Evolutionary conservation across 202 grass and related monocot genomes (phyloP).

Genomic region (Carex sylvatica): DNA sequence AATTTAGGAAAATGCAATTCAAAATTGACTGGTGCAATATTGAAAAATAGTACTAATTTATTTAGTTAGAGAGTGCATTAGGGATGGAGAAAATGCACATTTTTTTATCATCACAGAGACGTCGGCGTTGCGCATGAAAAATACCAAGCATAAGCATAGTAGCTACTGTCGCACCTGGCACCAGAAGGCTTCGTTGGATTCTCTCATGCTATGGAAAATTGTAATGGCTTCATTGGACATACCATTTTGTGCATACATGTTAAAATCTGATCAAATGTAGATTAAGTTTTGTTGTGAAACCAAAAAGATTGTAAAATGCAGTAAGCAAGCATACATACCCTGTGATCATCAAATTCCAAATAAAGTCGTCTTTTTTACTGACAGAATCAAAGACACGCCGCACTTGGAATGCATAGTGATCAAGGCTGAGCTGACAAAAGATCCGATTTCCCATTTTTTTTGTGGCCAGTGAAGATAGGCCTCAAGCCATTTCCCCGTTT

Average conservation of each 20-base stretch:
- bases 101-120: constrained; percentile 72
- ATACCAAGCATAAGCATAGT: constrained; percentile 75
- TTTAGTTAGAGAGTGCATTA: background rate
- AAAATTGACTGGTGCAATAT: background rate
- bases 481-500: no score
- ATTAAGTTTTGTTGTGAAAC: background rate
- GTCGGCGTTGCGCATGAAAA: constrained; percentile 62
- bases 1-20: background rate
- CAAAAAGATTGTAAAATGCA: background rate
- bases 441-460: constrained; percentile 18
- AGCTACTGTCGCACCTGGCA: constrained; percentile 71
- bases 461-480: constrained; percentile 36
- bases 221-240: constrained; percentile 75
- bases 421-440: constrained; percentile 44
- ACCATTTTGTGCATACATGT: constrained; percentile 86
- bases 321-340: constrained; percentile 38
- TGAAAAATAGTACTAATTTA: background rate
- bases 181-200: constrained; percentile 23
- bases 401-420: constrained; percentile 76
- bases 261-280: constrained; percentile 25
- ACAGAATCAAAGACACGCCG: constrained; percentile 55
- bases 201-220: constrained; percentile 53
- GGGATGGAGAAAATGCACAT: constrained; percentile 13
- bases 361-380: constrained; percentile 16
- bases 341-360: constrained; percentile 16